phyloP scores from a whole-genome alignment of 2,329 filamentous ascomycete genomes.

The Apiospora arundinis region DNA sequence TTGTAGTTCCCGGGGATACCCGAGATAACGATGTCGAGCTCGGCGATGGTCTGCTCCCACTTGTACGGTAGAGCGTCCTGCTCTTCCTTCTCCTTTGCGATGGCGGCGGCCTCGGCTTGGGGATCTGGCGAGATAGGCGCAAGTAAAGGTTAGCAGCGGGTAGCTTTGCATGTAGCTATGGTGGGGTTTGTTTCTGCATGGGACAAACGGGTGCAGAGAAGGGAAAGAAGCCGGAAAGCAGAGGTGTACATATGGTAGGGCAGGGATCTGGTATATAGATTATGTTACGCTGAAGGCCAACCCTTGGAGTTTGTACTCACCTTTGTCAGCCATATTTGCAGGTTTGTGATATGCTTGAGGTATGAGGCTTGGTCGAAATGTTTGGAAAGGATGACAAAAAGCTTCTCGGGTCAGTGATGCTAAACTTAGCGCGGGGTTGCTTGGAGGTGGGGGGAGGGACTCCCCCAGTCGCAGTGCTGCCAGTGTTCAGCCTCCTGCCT shows the following conservation, averaged over 20 bases:
- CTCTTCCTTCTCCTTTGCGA: constrained; percentile 80
- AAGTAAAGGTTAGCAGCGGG: background rate
- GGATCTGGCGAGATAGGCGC: constrained; percentile 48
- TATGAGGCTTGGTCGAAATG: constrained; percentile 4
- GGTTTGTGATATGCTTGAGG: constrained; percentile 7
- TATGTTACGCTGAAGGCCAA: background rate
- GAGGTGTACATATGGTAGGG: background rate
- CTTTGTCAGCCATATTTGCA: constrained; percentile 50
- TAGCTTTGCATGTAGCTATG: constrained; percentile 9
- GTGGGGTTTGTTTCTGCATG: background rate
- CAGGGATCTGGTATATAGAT: background rate
- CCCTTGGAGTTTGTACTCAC: constrained; percentile 28
- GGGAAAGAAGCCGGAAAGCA: background rate
- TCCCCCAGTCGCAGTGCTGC: too few species aligned
- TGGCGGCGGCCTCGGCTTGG: constrained; percentile 63
- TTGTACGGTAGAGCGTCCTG: constrained; percentile 94
- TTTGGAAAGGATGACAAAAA: constrained; percentile 14
- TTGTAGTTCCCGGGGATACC: constrained; percentile 81
- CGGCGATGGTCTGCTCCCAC: constrained; percentile 92
- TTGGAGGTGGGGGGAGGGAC: background rate
- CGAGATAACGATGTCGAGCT: constrained; percentile 79
- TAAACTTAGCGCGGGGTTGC: constrained; percentile 10
- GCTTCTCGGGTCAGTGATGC: background rate
- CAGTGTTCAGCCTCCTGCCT: constrained; percentile 10
- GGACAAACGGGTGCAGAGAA: background rate